phyloP scores from a whole-genome alignment of 2,329 filamentous ascomycete genomes.

The Colletotrichum horii region DNA sequence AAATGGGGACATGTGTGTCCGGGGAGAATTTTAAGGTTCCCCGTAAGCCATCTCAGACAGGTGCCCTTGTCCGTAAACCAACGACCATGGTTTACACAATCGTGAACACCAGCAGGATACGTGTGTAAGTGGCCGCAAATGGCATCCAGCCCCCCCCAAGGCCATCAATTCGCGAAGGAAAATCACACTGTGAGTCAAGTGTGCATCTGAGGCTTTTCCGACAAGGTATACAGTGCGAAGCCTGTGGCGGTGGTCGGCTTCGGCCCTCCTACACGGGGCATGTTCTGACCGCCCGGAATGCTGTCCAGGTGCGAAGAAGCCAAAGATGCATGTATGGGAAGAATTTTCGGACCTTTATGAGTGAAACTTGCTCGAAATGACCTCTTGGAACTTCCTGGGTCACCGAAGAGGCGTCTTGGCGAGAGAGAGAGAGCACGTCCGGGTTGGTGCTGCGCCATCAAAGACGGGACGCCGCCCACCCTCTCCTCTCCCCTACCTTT shows the following conservation, averaged over 20 bases:
- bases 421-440: not conserved
- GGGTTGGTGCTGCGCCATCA: not conserved
- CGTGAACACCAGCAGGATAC: not conserved
- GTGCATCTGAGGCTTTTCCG: not conserved
- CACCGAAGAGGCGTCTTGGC: not conserved
- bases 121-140: not conserved
- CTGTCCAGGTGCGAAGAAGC: not conserved
- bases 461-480: not conserved
- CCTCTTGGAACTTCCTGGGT: not conserved
- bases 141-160: rapidly evolving
- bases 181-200: not conserved
- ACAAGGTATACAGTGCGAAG: not conserved
- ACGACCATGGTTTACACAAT: not conserved
- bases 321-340: not conserved
- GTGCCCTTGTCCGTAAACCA: not conserved
- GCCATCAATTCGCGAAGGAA: not conserved
- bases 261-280: not conserved
- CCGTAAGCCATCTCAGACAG: not conserved
- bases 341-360: not conserved
- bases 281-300: not conserved
- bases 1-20: not conserved
- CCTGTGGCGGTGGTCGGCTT: not conserved
- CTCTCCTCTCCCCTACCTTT: not conserved
- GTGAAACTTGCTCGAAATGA: not conserved
- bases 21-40: not conserved